Conservation (phyloP, 2,329 filamentous ascomycete genomes). For the Plectosphaerella plurivora region DNA sequence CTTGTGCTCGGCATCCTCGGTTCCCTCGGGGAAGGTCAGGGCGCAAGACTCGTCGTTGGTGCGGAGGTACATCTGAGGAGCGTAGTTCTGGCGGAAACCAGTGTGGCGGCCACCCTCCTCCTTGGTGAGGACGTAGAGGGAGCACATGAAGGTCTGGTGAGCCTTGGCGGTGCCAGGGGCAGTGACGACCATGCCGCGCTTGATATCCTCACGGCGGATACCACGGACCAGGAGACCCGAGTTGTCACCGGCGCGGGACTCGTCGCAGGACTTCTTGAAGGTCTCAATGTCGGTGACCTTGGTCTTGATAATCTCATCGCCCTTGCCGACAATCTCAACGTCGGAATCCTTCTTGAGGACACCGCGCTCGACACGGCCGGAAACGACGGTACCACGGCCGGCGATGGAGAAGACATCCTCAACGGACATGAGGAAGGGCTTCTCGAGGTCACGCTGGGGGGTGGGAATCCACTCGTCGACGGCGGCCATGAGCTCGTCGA, state of each 20-base stretch:
- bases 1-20: constrained; percentile 65
- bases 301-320: constrained; percentile 80
- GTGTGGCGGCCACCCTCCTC: constrained; percentile 97
- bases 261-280: constrained; percentile 99
- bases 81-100: constrained; percentile 93
- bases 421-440: constrained; percentile 98
- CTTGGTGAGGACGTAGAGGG: constrained; percentile 95
- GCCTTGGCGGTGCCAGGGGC: constrained; percentile 81
- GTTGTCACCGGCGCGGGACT: constrained; percentile 96
- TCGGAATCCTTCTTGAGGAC: constrained; percentile 89
- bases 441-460: constrained; percentile 87
- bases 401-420: constrained; percentile 89
- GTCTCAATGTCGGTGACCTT: constrained; percentile 99
- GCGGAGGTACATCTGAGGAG: constrained; percentile 92
- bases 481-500: constrained; percentile 84
- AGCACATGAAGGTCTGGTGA: constrained; percentile 87
- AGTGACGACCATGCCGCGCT: constrained; percentile 89
- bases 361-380: constrained; percentile 96
- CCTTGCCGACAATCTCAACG: constrained; percentile 91
- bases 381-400: constrained; percentile 94
- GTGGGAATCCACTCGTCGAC: constrained; percentile 97
- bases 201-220: constrained; percentile 91
- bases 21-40: constrained; percentile 82
- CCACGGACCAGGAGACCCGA: constrained; percentile 94
- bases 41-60: constrained; percentile 79